These are phyloP conservation scores for Solanum hybrid DNA, from an alignment of 305 asterid species.

Conservation along the genomic window DNA sequence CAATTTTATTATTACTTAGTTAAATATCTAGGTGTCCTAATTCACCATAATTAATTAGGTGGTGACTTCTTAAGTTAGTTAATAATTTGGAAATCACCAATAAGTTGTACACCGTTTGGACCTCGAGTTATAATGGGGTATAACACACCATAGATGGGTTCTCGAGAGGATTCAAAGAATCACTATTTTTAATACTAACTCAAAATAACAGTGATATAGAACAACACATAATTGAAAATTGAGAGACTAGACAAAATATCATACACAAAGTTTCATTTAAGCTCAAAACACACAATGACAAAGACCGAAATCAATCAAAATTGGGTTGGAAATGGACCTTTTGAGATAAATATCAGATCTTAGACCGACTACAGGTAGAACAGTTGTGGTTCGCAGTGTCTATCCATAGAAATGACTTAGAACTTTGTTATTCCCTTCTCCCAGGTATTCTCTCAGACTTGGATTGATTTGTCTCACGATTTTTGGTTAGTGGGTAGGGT, in stretches of 20 bases:
- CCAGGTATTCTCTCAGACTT: neutral
- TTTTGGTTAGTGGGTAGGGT: neutral
- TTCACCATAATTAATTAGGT: no score
- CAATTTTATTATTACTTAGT: no score
- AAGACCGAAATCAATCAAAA: neutral
- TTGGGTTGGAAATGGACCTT: neutral
- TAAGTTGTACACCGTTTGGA: no score
- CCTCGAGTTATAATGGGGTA: no score
- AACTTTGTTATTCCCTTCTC: neutral
- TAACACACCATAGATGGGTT: neutral
- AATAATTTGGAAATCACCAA: no score
- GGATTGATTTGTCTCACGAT: neutral
- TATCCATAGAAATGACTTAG: neutral
- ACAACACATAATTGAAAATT: neutral
- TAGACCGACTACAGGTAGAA: neutral
- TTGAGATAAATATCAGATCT: neutral
- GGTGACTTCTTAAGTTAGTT: no score
- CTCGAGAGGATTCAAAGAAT: neutral
- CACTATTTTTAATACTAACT: no score
- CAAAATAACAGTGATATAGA: neutral
- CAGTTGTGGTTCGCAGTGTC: neutral
- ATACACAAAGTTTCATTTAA: neutral
- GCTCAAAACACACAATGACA: neutral
- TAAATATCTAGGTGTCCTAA: no score
- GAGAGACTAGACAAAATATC: neutral